Percentiles rank a stretch among this genome's conserved stretches.
phyloP scores from a whole-genome alignment of 148 eudicot genomes.

The Spergularia bocconei region DNA sequence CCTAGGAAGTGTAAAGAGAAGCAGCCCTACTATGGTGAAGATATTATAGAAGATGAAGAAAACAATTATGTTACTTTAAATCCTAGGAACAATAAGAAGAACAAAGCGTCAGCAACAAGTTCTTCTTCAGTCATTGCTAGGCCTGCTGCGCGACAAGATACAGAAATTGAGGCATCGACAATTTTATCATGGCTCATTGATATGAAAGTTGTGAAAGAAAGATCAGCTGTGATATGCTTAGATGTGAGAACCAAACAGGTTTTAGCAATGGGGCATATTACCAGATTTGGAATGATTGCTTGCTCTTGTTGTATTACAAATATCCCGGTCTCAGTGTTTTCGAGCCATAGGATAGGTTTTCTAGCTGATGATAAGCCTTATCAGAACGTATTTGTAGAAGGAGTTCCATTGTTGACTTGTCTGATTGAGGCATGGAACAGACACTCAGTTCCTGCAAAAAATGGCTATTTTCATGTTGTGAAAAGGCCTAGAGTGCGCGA shows the following conservation, averaged over 20 bases:
- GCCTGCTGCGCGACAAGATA: no score
- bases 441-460: constrained; percentile 14
- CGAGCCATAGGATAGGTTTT: constrained; percentile 20
- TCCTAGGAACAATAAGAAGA: no score
- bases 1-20: constrained; percentile 21
- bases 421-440: constrained; percentile 39
- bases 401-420: constrained; percentile 27
- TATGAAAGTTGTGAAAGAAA: constrained; percentile 22
- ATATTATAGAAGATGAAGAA: constrained; percentile 7
- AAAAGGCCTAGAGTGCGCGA: constrained; percentile 24
- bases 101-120: no score
- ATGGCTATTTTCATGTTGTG: constrained; percentile 18
- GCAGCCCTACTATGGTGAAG: constrained; percentile 20
- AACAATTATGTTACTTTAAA: no score
- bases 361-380: constrained; percentile 17
- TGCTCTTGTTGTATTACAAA: constrained; percentile 32
- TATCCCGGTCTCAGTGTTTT: constrained; percentile 25
- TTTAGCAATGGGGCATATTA: constrained; percentile 18
- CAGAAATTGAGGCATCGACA: neutral
- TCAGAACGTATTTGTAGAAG: constrained; percentile 18
- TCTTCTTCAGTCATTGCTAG: no score
- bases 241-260: neutral
- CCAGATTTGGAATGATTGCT: constrained; percentile 39
- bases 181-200: constrained; percentile 48
- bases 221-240: neutral